phyloP scores from a whole-genome alignment of 768 basidiomycete genomes.

The Gymnopilus dilepis region DNA sequence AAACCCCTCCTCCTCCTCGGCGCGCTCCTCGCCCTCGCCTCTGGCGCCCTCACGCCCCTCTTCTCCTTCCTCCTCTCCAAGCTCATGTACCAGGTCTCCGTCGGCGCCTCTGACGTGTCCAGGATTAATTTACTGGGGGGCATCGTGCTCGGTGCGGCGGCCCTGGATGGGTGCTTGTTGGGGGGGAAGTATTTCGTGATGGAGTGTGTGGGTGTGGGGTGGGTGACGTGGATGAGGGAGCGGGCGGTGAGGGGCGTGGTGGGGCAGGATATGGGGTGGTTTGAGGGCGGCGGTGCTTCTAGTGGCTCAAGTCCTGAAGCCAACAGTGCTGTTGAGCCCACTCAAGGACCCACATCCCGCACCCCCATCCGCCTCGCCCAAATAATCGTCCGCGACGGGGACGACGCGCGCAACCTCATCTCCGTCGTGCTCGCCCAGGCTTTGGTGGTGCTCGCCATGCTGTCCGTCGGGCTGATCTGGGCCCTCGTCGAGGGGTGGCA shows the following conservation, averaged over 20 bases:
- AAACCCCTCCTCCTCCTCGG: slow-evolving; percentile 77
- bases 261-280: slow-evolving; percentile 85
- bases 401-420: slow-evolving; percentile 84
- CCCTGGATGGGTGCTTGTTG: slow-evolving; percentile 74
- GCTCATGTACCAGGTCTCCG: slow-evolving; percentile 78
- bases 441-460: too few relatives aligned
- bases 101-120: slow-evolving; percentile 64
- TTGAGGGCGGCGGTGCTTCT: too few relatives aligned
- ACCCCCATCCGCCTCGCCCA: too few relatives aligned
- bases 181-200: slow-evolving; percentile 83
- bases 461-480: too few relatives aligned
- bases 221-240: slow-evolving; percentile 73
- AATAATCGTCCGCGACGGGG: too few relatives aligned
- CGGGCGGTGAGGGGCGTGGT: slow-evolving; percentile 63
- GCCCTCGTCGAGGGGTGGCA: too few relatives aligned
- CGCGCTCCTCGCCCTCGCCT: slow-evolving; percentile 66
- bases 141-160: slow-evolving; percentile 75
- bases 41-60: slow-evolving; percentile 87
- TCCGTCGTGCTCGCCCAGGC: slow-evolving; percentile 72
- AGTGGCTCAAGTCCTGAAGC: too few relatives aligned
- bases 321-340: too few relatives aligned
- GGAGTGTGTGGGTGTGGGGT: slow-evolving; percentile 73
- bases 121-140: slow-evolving; percentile 74
- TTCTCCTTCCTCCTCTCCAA: slow-evolving; percentile 91
- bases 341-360: too few relatives aligned